phyloP scores from a whole-genome alignment of 1,284 basidiomycete genomes.

The Trichosporon sp. region DNA sequence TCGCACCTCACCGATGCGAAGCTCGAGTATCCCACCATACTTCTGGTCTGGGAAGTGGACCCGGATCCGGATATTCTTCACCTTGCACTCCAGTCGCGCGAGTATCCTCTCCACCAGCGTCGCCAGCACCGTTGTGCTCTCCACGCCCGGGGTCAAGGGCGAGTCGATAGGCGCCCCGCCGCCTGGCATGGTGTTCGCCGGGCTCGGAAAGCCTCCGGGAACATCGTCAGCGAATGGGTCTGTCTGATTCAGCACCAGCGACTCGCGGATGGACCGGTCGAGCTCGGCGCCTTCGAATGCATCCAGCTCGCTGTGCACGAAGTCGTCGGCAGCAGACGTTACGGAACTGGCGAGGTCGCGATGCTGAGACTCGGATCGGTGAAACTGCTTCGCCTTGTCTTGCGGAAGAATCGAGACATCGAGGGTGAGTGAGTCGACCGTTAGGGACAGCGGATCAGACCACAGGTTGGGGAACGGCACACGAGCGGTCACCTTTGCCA shows the following conservation, averaged over 20 bases:
- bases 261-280: conserved; percentile 65
- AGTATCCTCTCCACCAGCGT: conserved; percentile 79
- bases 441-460: conserved; percentile 50
- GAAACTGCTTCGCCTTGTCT: conserved; percentile 37
- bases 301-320: conserved; percentile 78
- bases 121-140: conserved; percentile 76
- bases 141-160: conserved; percentile 32
- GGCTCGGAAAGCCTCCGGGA: conserved; percentile 48
- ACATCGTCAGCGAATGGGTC: conserved; percentile 48
- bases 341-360: conserved; percentile 72
- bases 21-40: conserved; percentile 43
- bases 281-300: conserved; percentile 71
- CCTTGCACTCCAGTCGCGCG: conserved; percentile 76
- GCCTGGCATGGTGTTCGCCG: conserved; percentile 21
- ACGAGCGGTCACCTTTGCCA: conserved; percentile 72
- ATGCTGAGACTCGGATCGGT: conserved; percentile 21
- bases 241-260: conserved; percentile 42
- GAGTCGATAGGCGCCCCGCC: conserved; percentile 2
- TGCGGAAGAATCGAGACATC: conserved; percentile 65
- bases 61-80: conserved; percentile 66
- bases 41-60: conserved; percentile 43
- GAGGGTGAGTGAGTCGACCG: conserved; percentile 70
- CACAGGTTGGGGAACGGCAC: conserved; percentile 54
- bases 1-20: conserved; percentile 47
- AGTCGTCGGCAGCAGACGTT: conserved; percentile 76